Percentiles rank a stretch among this genome's conserved stretches.
These are phyloP conservation scores for Bipolaris victoriae DNA, from an alignment of 2,329 filamentous ascomycete species.

Conservation along the genomic window DNA sequence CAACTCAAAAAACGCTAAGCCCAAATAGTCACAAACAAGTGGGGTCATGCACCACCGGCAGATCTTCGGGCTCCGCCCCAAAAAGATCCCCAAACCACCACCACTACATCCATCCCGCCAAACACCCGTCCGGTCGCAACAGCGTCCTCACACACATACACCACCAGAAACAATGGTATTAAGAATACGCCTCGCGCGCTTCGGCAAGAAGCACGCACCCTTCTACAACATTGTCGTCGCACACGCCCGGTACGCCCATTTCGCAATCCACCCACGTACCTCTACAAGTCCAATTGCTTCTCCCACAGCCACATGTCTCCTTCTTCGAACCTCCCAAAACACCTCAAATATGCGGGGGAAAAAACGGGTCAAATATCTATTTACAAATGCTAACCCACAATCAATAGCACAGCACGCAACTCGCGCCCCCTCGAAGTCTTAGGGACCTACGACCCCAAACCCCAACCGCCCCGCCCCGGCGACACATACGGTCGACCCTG, in stretches of 20 bases:
- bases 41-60: constrained; percentile 7
- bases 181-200: constrained; percentile 90
- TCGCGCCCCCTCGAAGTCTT: constrained; percentile 92
- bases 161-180: constrained; percentile 73
- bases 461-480: constrained; percentile 58
- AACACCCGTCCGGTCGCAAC: neutral
- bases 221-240: constrained; percentile 98
- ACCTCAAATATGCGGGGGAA: neutral
- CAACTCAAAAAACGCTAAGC: too few relatives aligned
- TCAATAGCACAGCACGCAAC: constrained; percentile 72
- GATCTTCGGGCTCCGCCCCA: constrained; percentile 16
- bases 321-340: too few relatives aligned
- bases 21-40: too few relatives aligned
- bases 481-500: constrained; percentile 67
- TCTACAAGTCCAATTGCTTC: too few relatives aligned
- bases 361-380: neutral
- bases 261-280: too few relatives aligned
- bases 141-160: neutral
- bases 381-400: neutral
- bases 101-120: neutral
- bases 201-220: constrained; percentile 84
- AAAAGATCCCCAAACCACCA: constrained; percentile 20
- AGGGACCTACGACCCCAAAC: constrained; percentile 67
- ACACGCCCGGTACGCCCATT: constrained; percentile 74
- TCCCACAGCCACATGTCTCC: too few relatives aligned